These are phyloP conservation scores for Sporisorium scitamineum DNA, from an alignment of 1,284 basidiomycete species.

Conservation along the genomic window DNA sequence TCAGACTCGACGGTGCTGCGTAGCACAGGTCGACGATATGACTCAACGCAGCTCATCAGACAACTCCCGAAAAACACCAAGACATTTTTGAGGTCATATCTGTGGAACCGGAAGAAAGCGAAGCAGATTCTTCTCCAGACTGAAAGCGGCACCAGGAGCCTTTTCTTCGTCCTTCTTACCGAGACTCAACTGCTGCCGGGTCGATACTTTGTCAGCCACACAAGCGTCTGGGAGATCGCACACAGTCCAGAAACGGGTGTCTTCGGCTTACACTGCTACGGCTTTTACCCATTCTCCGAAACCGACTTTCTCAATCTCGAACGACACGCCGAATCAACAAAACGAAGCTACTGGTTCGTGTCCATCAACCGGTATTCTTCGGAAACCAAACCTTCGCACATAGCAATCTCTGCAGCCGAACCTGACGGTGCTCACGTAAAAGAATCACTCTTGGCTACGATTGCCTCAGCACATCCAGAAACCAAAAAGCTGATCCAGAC, in stretches of 20 bases:
- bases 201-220: neutral
- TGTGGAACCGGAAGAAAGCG: neutral
- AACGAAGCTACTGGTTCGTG: neutral
- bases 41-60: neutral
- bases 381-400: neutral
- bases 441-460: neutral
- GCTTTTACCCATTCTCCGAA: conserved; percentile 4
- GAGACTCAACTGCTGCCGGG: neutral
- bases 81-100: neutral
- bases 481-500: neutral
- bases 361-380: neutral
- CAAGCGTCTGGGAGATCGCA: conserved; percentile 5
- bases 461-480: neutral
- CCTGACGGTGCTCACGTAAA: neutral
- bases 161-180: neutral
- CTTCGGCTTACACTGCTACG: neutral
- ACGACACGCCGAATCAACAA: neutral
- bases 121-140: neutral
- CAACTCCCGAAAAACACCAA: neutral
- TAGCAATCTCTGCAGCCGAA: neutral
- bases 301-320: neutral
- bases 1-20: too few relatives aligned
- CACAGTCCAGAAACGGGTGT: too few relatives aligned
- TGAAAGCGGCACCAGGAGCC: neutral
- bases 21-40: neutral